Conservation (phyloP, 768 basidiomycete species). For the Exsudoporus frostii region DNA sequence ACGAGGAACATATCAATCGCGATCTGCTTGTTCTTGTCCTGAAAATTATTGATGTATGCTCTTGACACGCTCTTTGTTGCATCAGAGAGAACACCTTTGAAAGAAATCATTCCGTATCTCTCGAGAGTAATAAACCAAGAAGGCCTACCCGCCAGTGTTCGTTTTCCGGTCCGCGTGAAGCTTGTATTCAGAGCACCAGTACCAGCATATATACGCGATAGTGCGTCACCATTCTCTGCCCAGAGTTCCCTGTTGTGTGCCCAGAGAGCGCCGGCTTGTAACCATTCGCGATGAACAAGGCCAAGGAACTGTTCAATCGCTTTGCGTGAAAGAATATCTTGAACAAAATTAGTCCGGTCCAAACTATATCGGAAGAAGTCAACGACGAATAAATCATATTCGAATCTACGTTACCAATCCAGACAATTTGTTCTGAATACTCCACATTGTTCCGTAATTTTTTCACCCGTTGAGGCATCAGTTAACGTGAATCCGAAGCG, state of each 20-base stretch:
- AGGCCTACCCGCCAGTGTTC: conserved; percentile 75
- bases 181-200: conserved; percentile 93
- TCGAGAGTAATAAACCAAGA: not conserved
- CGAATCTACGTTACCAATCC: conserved; percentile 66
- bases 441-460: conserved; percentile 87
- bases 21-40: conserved; percentile 89
- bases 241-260: conserved; percentile 87
- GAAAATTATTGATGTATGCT: conserved; percentile 97
- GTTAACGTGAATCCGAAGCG: conserved; percentile 84
- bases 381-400: not conserved
- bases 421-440: conserved; percentile 94
- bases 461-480: conserved; percentile 59
- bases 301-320: conserved; percentile 80
- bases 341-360: conserved; percentile 96
- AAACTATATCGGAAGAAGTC: conserved; percentile 48
- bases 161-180: conserved; percentile 92
- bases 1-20: conserved; percentile 97
- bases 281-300: conserved; percentile 76
- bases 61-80: conserved; percentile 95
- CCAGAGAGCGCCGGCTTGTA: conserved; percentile 70
- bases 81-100: conserved; percentile 81
- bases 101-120: conserved; percentile 3
- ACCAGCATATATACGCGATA: conserved; percentile 93
- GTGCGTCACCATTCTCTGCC: conserved; percentile 94
- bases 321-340: conserved; percentile 87